Evolutionary conservation across 495 filamentous ascomycete genomes (phyloP).

Genomic region (Tirmania nivea): DNA sequence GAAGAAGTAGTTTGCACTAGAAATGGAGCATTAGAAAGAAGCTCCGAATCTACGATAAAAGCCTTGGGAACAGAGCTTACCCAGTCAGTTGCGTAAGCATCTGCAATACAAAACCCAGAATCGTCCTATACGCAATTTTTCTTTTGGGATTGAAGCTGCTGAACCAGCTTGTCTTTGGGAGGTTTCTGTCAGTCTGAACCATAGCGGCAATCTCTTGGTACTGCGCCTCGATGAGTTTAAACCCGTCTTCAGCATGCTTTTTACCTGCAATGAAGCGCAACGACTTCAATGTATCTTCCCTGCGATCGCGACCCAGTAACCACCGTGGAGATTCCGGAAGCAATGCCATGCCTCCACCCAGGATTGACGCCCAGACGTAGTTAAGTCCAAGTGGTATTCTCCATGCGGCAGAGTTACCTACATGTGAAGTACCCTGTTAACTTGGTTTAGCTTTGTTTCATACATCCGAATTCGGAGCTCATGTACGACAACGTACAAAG

Average conservation of each 20-base stretch:
- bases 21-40: too few relatives aligned
- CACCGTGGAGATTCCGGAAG: constrained; percentile 43
- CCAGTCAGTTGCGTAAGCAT: constrained; percentile 44
- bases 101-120: constrained; percentile 45
- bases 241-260: constrained; percentile 25
- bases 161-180: constrained; percentile 30
- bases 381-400: constrained; percentile 7
- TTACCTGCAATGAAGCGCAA: constrained; percentile 47
- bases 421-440: constrained; percentile 6
- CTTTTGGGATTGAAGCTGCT: constrained; percentile 33
- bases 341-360: constrained; percentile 44
- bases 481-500: constrained; percentile 20
- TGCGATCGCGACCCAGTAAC: constrained; percentile 31
- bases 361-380: constrained; percentile 42
- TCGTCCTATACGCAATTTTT: constrained; percentile 37
- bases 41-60: too few relatives aligned
- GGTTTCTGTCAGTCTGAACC: constrained; percentile 29
- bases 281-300: constrained; percentile 36
- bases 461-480: constrained; percentile 21
- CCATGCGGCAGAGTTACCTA: constrained; percentile 8
- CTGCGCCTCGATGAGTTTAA: constrained; percentile 39
- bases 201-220: constrained; percentile 44
- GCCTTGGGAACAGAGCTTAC: too few relatives aligned
- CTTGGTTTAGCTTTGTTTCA: background rate
- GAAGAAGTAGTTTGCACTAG: constrained; percentile 56